Conservation (phyloP, 1,139 yeast genomes). For the Martiniozyma asiatica region DNA sequence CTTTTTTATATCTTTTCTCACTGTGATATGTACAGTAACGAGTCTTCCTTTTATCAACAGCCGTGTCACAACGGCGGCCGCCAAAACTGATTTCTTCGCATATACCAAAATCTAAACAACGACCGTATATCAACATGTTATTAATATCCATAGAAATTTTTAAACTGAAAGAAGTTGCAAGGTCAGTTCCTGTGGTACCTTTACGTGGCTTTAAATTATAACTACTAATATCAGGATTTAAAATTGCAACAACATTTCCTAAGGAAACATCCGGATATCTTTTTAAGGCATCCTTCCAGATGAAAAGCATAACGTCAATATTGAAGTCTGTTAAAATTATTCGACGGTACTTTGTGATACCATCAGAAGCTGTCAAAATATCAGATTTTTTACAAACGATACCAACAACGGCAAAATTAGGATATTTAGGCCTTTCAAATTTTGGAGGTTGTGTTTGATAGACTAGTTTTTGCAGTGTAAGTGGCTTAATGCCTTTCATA, state of each 20-base stretch:
- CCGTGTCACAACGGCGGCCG: conserved; percentile 42
- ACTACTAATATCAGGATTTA: conserved; percentile 52
- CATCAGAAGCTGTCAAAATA: conserved; percentile 33
- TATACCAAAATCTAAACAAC: conserved; percentile 53
- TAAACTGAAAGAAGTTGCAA: conserved; percentile 43
- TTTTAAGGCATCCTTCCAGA: conserved; percentile 45
- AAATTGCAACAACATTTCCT: conserved; percentile 63
- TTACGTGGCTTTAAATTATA: background rate
- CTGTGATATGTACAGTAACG: conserved; percentile 63
- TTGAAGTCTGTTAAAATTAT: conserved; percentile 61
- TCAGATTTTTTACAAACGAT: conserved; percentile 48
- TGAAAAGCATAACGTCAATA: conserved; percentile 48
- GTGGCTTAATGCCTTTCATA: conserved; percentile 36
- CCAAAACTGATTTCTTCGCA: conserved; percentile 43
- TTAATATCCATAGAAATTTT: conserved; percentile 39
- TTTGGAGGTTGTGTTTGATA: conserved; percentile 61
- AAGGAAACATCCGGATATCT: conserved; percentile 59
- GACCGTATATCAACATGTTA: conserved; percentile 61
- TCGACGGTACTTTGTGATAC: conserved; percentile 46
- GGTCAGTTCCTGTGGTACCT: conserved; percentile 4
- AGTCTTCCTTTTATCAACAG: conserved; percentile 41
- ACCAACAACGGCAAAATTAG: conserved; percentile 71
- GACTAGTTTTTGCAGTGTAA: conserved; percentile 44
- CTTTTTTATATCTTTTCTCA: conserved; percentile 42
- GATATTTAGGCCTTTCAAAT: conserved; percentile 53